Conservation (phyloP, 495 filamentous ascomycete species). For the Xylaria intraflava region DNA sequence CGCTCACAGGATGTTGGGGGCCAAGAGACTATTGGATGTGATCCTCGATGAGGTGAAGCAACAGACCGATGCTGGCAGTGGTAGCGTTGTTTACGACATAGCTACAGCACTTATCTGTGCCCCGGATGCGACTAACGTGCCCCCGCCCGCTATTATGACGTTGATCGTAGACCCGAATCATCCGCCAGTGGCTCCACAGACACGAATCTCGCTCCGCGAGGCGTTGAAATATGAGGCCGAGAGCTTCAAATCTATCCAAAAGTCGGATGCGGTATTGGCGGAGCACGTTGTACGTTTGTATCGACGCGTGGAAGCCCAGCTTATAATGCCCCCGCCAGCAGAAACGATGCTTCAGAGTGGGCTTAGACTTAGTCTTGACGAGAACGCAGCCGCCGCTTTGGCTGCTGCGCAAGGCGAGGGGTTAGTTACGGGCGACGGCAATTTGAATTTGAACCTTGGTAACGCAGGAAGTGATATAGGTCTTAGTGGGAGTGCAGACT, state of each 20-base stretch:
- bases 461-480: slow-evolving; percentile 18
- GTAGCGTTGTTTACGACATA: slow-evolving; percentile 65
- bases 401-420: slow-evolving; percentile 26
- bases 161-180: slow-evolving; percentile 21
- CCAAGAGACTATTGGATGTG: slow-evolving; percentile 51
- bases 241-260: slow-evolving; percentile 54
- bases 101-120: slow-evolving; percentile 67
- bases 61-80: slow-evolving; percentile 43
- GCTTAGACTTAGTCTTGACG: slow-evolving; percentile 20
- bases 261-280: slow-evolving; percentile 54
- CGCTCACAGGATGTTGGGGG: slow-evolving; percentile 63
- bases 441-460: slow-evolving; percentile 19
- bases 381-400: slow-evolving; percentile 24
- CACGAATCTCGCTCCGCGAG: slow-evolving; percentile 52
- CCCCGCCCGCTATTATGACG: slow-evolving; percentile 33
- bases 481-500: slow-evolving; percentile 18
- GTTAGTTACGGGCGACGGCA: slow-evolving; percentile 16
- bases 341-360: slow-evolving; percentile 28
- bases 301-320: slow-evolving; percentile 63
- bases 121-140: slow-evolving; percentile 46
- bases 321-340: slow-evolving; percentile 29
- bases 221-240: slow-evolving; percentile 59
- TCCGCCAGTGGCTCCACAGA: slow-evolving; percentile 25
- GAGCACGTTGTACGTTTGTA: slow-evolving; percentile 69
- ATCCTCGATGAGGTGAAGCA: slow-evolving; percentile 65